Evolutionary conservation across 1,139 yeast species (phyloP).

Genomic region (Saccharomycopsis phalli): DNA sequence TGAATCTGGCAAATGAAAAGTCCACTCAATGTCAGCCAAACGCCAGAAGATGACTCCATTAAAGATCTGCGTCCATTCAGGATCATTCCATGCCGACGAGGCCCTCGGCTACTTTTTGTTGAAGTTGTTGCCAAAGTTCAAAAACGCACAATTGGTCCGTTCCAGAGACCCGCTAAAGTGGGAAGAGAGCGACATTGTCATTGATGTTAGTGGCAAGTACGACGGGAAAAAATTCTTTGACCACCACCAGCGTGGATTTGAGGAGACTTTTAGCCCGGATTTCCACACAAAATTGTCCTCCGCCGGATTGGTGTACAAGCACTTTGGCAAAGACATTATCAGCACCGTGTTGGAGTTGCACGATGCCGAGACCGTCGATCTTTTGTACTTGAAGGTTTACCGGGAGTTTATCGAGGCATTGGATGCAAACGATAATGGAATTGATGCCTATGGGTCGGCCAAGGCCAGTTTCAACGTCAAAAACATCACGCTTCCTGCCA

Average conservation of each 20-base stretch:
- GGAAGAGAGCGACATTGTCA: slow-evolving; percentile 85
- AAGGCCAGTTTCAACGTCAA: slow-evolving; percentile 44
- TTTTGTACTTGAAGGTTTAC: slow-evolving; percentile 67
- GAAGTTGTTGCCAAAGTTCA: slow-evolving; percentile 58
- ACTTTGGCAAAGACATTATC: slow-evolving; percentile 79
- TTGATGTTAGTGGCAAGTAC: slow-evolving; percentile 92
- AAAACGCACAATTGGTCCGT: slow-evolving; percentile 62
- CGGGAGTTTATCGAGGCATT: slow-evolving; percentile 81
- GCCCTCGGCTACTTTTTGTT: slow-evolving; percentile 91
- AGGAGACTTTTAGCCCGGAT: slow-evolving; percentile 49
- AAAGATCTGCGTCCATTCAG: slow-evolving; percentile 85
- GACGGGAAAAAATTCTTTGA: slow-evolving; percentile 85
- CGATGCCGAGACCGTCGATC: slow-evolving; percentile 37
- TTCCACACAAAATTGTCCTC: slow-evolving; percentile 77
- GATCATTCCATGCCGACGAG: slow-evolving; percentile 96
- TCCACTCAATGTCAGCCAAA: slow-evolving; percentile 3
- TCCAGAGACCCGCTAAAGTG: slow-evolving; percentile 77
- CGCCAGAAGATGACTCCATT: slow-evolving; percentile 5
- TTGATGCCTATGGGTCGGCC: slow-evolving; percentile 56
- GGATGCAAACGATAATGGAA: slow-evolving; percentile 96
- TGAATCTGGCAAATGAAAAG: background rate
- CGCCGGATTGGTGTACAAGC: slow-evolving; percentile 91
- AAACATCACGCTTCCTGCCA: slow-evolving; percentile 68
- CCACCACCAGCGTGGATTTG: slow-evolving; percentile 87
- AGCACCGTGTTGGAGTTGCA: slow-evolving; percentile 32